Percentiles rank a stretch among this genome's conserved stretches.
phyloP scores from a whole-genome alignment of 495 filamentous ascomycete species.

The Immersiella caudata region DNA sequence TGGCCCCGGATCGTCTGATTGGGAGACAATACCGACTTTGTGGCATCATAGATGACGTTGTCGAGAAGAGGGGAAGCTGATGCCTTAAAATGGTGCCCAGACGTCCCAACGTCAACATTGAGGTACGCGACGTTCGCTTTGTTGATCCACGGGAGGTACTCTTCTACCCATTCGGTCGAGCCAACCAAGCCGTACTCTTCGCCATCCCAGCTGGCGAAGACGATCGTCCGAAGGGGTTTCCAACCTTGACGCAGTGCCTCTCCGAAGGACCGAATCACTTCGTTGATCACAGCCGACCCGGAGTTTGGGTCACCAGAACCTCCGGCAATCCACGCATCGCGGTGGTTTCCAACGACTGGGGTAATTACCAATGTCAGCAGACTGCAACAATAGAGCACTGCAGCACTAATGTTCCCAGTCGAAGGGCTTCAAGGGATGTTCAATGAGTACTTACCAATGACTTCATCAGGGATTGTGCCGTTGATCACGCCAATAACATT shows the following conservation, averaged over 20 bases:
- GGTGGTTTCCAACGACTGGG: conserved; percentile 84
- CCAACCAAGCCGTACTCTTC: conserved; percentile 92
- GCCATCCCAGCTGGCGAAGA: conserved; percentile 94
- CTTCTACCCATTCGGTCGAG: conserved; percentile 95
- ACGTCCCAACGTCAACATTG: conserved; percentile 82
- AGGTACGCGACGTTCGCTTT: conserved; percentile 81
- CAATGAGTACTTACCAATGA: conserved; percentile 43
- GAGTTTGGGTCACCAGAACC: conserved; percentile 87
- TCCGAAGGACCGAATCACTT: conserved; percentile 82
- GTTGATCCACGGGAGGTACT: conserved; percentile 83
- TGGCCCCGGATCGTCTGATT: conserved; percentile 80
- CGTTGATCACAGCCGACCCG: conserved; percentile 87
- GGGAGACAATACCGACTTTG: conserved; percentile 72
- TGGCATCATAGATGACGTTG: conserved; percentile 70
- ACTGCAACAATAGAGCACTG: not conserved
- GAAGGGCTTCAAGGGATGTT: not conserved
- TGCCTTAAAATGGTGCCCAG: conserved; percentile 70
- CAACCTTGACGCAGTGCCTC: conserved; percentile 77
- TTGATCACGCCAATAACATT: conserved; percentile 95
- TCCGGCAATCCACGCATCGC: conserved; percentile 91
- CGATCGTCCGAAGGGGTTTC: conserved; percentile 87
- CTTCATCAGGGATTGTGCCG: conserved; percentile 78
- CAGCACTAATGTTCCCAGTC: too few relatives aligned
- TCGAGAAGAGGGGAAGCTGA: conserved; percentile 79
- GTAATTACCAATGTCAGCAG: not conserved